Conservation (phyloP, 352 stramenopile species). For the Globisporangium heterothallicum region DNA sequence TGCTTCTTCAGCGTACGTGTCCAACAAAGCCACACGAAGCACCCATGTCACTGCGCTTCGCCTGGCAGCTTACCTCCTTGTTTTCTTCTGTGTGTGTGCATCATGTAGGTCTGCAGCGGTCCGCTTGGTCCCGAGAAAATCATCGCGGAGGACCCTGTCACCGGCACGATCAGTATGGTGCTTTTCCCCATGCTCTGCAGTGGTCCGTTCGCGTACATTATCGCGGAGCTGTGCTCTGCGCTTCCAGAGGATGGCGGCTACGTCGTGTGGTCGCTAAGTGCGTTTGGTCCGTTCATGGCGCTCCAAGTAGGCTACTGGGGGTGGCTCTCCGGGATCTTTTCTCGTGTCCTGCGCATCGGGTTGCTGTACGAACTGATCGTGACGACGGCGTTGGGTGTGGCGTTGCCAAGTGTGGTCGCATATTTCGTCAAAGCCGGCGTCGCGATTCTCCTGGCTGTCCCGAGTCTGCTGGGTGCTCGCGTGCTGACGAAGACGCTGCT, state of each 20-base stretch:
- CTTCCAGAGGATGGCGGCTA: slow-evolving; percentile 76
- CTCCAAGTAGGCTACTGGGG: slow-evolving; percentile 58
- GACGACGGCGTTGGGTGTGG: not conserved
- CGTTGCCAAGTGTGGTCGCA: not conserved
- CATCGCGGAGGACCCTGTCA: slow-evolving; percentile 18
- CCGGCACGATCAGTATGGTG: slow-evolving; percentile 14
- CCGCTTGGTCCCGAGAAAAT: slow-evolving; percentile 16
- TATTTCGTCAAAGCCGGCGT: slow-evolving; percentile 18
- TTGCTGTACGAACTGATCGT: slow-evolving; percentile 22
- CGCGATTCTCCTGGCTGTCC: slow-evolving; percentile 17
- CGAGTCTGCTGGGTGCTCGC: slow-evolving; percentile 34
- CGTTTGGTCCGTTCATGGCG: slow-evolving; percentile 70
- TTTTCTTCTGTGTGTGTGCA: not conserved
- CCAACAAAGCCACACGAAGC: too few species aligned
- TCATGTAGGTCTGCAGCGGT: slow-evolving; percentile 14
- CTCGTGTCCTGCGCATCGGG: slow-evolving; percentile 65
- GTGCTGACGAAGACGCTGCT: slow-evolving; percentile 47
- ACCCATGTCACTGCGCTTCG: too few species aligned
- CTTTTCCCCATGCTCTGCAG: slow-evolving; percentile 74
- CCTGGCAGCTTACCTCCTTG: not conserved
- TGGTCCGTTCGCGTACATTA: slow-evolving; percentile 82
- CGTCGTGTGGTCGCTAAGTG: slow-evolving; percentile 82
- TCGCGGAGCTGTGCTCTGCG: slow-evolving; percentile 80
- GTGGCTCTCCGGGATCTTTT: slow-evolving; percentile 76
- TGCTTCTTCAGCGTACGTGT: slow-evolving; percentile 20